Base-by-base conservation (phyloP, 371 early-diverging fungal species). In the Zopfochytrium polystomum region DNA sequence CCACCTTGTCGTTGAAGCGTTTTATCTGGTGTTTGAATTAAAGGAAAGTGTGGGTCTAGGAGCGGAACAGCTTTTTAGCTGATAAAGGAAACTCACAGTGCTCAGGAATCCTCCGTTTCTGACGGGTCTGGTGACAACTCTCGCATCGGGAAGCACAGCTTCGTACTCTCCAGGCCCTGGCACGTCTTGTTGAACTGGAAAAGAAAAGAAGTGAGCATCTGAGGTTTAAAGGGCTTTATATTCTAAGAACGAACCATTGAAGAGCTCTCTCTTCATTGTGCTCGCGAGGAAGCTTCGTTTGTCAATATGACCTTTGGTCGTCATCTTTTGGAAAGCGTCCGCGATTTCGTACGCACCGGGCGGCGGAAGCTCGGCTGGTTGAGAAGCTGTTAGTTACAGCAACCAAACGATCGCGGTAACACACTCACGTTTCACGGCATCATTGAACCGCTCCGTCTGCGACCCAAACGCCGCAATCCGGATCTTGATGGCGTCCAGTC, bases 101-200 rank as follows among this genome's bases (percentile, higher is more conserved):
- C 71, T 61, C 32, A 77, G 45, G 58, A 73, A 74, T 11, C 57
- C 67, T 2, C 69, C 70, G 38, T 59, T 43, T 55, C n/a, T 58
- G 55, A 9, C 54, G 56, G 29, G 43, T 52, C 20, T 69, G 61
- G 49, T 54, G 27, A 49, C 29, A 23, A 47, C 38, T 9, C 26
- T 60, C 48, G 68, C 67, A 31, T 69, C 65, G n/a, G n/a, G n/a
- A n/a, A n/a, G n/a, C n/a, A n/a, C n/a, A n/a, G n/a, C n/a, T n/a
- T n/a, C n/a, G 67, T 75, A 78, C 53, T 78, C 68, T 6, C 70
- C 73, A 22, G 78, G 78, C 4, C 73, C 76, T 3, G 79, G 79
- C 2, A 68, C 59, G 51, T 55, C 67, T 68, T 27, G 70, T 63
- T 68, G 50, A 23, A 32, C 52, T 69, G 23, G 22, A 38, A 33